Conservation (phyloP, 1,284 basidiomycete genomes). For the Porodaedalea pini region DNA sequence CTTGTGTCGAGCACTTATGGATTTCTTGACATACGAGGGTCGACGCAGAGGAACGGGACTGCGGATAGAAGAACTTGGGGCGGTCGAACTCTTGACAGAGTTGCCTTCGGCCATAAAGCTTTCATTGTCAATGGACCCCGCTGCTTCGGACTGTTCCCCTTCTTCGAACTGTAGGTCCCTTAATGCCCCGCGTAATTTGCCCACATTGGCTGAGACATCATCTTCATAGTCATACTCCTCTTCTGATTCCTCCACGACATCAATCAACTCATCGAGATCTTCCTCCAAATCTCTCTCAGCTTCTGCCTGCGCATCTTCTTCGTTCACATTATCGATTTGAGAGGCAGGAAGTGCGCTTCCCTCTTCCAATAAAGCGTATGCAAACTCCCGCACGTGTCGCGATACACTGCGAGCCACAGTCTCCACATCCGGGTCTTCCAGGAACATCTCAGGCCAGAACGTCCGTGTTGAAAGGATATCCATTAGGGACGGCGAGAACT, state of each 20-base stretch:
- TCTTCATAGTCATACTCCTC: constrained; percentile 28
- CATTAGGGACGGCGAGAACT: constrained; percentile 52
- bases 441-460: constrained; percentile 66
- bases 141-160: constrained; percentile 17
- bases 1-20: constrained; percentile 30
- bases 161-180: constrained; percentile 40
- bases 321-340: constrained; percentile 25
- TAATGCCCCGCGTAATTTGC: constrained; percentile 65
- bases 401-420: constrained; percentile 58
- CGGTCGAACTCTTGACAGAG: constrained; percentile 27
- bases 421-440: constrained; percentile 74
- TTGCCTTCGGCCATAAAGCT: constrained; percentile 19
- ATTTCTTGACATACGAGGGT: not conserved
- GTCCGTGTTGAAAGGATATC: constrained; percentile 60
- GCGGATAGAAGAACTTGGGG: constrained; percentile 31
- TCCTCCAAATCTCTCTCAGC: constrained; percentile 25
- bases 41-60: constrained; percentile 29
- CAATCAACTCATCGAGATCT: constrained; percentile 52
- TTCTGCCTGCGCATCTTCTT: constrained; percentile 24
- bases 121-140: constrained; percentile 24
- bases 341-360: constrained; percentile 52
- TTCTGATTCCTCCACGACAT: constrained; percentile 48
- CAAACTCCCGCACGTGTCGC: constrained; percentile 59
- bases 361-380: constrained; percentile 66
- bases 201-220: constrained; percentile 44